These are phyloP conservation scores for Aureobasidium leucospermi DNA, from an alignment of 2,329 filamentous ascomycete species.

Conservation along the genomic window DNA sequence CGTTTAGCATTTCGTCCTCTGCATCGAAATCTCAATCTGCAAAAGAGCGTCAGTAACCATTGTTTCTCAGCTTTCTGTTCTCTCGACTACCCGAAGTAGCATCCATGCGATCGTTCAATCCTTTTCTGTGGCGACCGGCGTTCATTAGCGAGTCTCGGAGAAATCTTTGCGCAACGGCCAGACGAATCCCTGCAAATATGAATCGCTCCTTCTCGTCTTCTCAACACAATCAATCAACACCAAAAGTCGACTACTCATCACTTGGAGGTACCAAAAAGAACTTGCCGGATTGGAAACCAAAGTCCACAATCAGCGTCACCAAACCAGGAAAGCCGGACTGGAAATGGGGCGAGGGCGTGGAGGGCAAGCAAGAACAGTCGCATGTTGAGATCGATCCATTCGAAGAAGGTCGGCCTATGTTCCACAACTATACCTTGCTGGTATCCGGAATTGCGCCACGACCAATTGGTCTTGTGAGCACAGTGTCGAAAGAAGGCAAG, in stretches of 20 bases:
- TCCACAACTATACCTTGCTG: constrained; percentile 80
- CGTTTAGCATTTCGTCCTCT: too few relatives aligned
- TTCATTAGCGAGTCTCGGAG: too few relatives aligned
- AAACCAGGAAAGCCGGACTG: background rate
- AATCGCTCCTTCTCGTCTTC: too few relatives aligned
- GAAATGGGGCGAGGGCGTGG: background rate
- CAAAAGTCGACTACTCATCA: background rate
- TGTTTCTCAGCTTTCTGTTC: too few relatives aligned
- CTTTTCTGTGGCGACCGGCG: too few relatives aligned
- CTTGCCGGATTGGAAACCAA: constrained; percentile 46
- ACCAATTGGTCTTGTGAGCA: constrained; percentile 17
- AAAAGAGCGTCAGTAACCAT: too few relatives aligned
- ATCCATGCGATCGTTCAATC: too few relatives aligned
- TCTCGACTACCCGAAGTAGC: too few relatives aligned
- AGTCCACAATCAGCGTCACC: background rate
- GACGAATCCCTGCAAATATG: too few relatives aligned
- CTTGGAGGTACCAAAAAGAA: background rate
- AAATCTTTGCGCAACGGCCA: too few relatives aligned
- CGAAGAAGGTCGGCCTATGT: constrained; percentile 53
- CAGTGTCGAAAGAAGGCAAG: constrained; percentile 18
- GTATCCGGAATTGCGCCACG: constrained; percentile 53
- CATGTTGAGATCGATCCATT: constrained; percentile 61
- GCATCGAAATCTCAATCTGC: too few relatives aligned
- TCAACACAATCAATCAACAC: constrained; percentile 3
- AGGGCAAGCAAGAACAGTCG: background rate